These are phyloP conservation scores for Phytophthora nicotianae DNA, from an alignment of 352 stramenopile species.

Conservation along the genomic window DNA sequence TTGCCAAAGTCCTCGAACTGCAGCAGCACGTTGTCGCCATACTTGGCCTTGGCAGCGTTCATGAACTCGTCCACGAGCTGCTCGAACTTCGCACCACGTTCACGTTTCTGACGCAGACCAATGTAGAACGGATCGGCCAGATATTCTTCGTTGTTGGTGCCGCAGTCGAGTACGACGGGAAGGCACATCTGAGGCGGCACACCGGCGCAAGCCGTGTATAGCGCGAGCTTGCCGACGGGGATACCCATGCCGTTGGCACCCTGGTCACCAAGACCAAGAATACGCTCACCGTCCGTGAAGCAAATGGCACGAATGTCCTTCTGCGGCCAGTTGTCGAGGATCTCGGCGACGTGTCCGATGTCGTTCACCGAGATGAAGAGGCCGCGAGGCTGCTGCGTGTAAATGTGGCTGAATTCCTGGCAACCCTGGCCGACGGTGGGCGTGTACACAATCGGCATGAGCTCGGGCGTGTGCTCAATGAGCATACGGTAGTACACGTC, in stretches of 20 bases:
- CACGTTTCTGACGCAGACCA: conserved; percentile 90
- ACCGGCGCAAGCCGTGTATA: conserved; percentile 95
- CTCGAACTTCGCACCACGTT: conserved; percentile 91
- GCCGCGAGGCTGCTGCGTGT: conserved; percentile 85
- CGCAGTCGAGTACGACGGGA: conserved; percentile 95
- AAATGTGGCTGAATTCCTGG: conserved; percentile 92
- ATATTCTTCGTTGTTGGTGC: conserved; percentile 95
- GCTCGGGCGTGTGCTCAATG: conserved; percentile 87
- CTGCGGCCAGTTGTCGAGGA: conserved; percentile 96
- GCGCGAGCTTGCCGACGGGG: conserved; percentile 93
- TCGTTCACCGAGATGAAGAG: conserved; percentile 94
- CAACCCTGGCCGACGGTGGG: conserved; percentile 95
- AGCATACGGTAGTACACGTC: conserved; percentile 93
- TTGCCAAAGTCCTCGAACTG: conserved; percentile 92
- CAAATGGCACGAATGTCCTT: conserved; percentile 96
- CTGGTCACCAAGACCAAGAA: conserved; percentile 96
- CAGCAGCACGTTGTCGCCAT: conserved; percentile 84
- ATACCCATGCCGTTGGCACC: conserved; percentile 92
- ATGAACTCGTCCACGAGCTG: conserved; percentile 98
- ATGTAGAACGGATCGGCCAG: conserved; percentile 95
- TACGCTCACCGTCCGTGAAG: conserved; percentile 96
- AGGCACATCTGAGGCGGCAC: conserved; percentile 93
- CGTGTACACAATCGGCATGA: conserved; percentile 98
- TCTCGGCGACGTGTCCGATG: conserved; percentile 81
- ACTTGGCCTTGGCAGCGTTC: conserved; percentile 90